Conservation (phyloP, 2,329 filamentous ascomycete species). For the Monilinia aucupariae region DNA sequence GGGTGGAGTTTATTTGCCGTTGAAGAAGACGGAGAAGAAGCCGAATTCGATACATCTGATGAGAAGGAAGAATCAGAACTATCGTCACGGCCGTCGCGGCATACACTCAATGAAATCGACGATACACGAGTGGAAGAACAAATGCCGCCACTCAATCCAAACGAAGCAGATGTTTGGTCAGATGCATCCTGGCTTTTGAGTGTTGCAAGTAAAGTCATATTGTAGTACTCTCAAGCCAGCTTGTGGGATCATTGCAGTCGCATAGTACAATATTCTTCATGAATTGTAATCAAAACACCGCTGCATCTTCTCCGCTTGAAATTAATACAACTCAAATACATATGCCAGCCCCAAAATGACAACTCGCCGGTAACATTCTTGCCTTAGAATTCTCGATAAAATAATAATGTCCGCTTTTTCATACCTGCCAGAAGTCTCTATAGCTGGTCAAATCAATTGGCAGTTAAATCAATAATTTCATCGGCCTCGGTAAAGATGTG, state of each 20-base stretch:
- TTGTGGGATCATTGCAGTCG: neutral
- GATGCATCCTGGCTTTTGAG: constrained; percentile 64
- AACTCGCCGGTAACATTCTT: neutral
- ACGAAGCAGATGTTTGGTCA: constrained; percentile 57
- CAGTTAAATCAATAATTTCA: constrained; percentile 11
- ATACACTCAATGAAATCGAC: constrained; percentile 19
- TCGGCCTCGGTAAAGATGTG: constrained; percentile 13
- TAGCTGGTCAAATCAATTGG: neutral
- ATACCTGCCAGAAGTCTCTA: neutral
- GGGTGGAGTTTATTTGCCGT: constrained; percentile 59
- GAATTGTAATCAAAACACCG: constrained; percentile 10
- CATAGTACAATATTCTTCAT: constrained; percentile 9
- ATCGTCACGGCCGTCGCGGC: constrained; percentile 26
- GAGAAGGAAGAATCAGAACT: constrained; percentile 35
- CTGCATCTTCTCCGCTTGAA: neutral
- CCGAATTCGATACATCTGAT: constrained; percentile 39
- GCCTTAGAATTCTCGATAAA: neutral
- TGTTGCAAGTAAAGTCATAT: constrained; percentile 42
- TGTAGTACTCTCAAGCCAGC: neutral
- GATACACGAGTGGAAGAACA: constrained; percentile 40
- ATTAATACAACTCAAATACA: neutral
- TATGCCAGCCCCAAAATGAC: neutral
- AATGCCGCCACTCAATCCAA: constrained; percentile 45
- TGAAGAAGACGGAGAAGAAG: constrained; percentile 53
- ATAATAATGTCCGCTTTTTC: neutral